Percentiles rank a stretch among this genome's conserved stretches.
Conservation (phyloP, 148 eudicot genomes). For the Bassia scoparia region DNA sequence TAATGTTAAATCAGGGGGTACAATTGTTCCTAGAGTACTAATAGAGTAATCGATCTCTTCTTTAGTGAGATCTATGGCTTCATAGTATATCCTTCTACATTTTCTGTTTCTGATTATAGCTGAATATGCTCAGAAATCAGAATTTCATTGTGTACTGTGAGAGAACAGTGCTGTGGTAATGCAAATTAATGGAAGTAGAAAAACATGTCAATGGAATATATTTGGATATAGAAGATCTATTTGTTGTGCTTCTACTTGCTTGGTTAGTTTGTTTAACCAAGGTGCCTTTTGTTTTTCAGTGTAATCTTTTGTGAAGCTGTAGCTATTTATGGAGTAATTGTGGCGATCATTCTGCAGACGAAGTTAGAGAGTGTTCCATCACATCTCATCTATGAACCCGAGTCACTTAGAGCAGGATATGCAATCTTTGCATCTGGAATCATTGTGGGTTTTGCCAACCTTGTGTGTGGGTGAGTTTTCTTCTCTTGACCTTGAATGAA, state of each 20-base stretch:
- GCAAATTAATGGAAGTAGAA: neutral
- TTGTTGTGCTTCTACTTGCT: neutral
- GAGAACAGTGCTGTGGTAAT: neutral
- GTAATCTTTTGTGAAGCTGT: slow-evolving; percentile 99
- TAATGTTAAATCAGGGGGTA: no score
- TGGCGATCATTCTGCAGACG: slow-evolving; percentile 95
- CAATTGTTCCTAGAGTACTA: neutral
- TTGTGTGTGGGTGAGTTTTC: slow-evolving; percentile 80
- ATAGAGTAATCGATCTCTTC: neutral
- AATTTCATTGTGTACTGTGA: neutral
- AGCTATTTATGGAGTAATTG: slow-evolving; percentile 98
- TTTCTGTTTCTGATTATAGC: neutral
- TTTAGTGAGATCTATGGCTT: neutral
- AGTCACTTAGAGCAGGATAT: slow-evolving; percentile 95
- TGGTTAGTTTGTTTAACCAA: slow-evolving; percentile 8
- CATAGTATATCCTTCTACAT: neutral
- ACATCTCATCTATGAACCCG: slow-evolving; percentile 57
- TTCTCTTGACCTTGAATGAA: neutral
- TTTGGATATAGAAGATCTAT: neutral
- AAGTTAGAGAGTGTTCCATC: slow-evolving; percentile 88
- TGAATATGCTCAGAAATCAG: neutral
- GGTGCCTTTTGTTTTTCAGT: slow-evolving; percentile 35
- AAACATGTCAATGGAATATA: neutral
- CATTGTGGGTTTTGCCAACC: slow-evolving; percentile 96
- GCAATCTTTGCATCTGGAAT: slow-evolving; percentile 94